A percentile compares a stretch with the other conserved stretches of the same genome.
These are phyloP conservation scores for Petrea volubilis DNA, from an alignment of 257 asterid genomes.

Conservation along the genomic window DNA sequence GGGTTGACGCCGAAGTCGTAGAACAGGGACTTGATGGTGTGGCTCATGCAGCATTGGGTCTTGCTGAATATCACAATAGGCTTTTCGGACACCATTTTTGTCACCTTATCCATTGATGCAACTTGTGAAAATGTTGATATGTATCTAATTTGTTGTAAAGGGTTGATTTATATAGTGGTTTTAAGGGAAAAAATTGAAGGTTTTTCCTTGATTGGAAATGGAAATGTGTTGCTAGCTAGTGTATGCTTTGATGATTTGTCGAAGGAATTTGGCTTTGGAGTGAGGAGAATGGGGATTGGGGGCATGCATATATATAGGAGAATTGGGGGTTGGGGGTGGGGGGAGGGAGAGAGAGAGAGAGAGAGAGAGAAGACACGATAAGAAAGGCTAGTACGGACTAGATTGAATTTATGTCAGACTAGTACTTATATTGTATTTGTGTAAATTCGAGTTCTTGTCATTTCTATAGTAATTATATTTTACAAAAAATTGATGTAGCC, in stretches of 20 bases:
- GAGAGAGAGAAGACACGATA: too few relatives aligned
- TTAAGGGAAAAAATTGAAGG: background rate
- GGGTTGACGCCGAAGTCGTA: slow-evolving; percentile 68
- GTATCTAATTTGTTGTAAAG: too few relatives aligned
- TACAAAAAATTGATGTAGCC: too few relatives aligned
- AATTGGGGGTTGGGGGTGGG: too few relatives aligned
- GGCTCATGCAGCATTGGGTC: slow-evolving; percentile 68
- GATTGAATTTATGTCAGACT: too few relatives aligned
- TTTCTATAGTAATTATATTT: too few relatives aligned
- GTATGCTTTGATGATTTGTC: slow-evolving; percentile 11
- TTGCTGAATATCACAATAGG: slow-evolving; percentile 83
- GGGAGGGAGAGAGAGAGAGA: too few relatives aligned
- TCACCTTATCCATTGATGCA: slow-evolving; percentile 58
- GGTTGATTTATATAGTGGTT: background rate
- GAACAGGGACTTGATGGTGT: slow-evolving; percentile 64
- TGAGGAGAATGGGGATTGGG: slow-evolving; percentile 43
- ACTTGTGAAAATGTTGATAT: background rate
- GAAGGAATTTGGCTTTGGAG: slow-evolving; percentile 38
- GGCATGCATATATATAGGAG: slow-evolving; percentile 41
- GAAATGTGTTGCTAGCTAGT: background rate
- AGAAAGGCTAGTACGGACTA: too few relatives aligned
- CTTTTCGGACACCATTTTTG: slow-evolving; percentile 62
- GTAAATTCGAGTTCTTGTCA: too few relatives aligned
- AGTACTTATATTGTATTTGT: too few relatives aligned
- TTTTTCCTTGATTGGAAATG: background rate